A percentile compares a stretch with the other conserved stretches of the same genome.
These are phyloP conservation scores for Trametes meyenii DNA, from an alignment of 768 basidiomycete genomes.

Conservation along the genomic window DNA sequence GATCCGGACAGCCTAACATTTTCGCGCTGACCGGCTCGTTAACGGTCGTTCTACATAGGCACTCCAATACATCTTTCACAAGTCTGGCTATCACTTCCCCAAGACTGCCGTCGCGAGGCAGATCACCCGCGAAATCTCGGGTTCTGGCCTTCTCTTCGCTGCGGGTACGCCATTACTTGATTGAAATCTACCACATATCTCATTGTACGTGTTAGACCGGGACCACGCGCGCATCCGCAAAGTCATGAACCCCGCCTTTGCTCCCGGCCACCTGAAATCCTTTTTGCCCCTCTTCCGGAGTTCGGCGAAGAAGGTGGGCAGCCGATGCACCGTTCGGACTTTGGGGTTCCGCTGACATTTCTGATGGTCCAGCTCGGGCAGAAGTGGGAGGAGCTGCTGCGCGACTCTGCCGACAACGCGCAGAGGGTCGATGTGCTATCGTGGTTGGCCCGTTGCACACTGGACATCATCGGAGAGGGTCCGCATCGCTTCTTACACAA, in stretches of 20 bases:
- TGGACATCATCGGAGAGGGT: constrained; percentile 36
- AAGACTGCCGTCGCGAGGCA: constrained; percentile 30
- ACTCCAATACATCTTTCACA: constrained; percentile 34
- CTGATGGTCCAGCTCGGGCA: constrained; percentile 22
- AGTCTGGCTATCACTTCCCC: constrained; percentile 32
- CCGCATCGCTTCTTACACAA: background rate
- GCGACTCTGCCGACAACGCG: background rate
- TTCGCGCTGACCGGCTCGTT: background rate
- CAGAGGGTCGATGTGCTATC: constrained; percentile 21
- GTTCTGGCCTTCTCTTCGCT: constrained; percentile 19
- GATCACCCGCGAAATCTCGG: constrained; percentile 24
- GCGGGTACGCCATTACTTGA: constrained; percentile 17
- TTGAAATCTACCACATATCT: background rate
- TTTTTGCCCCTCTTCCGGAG: constrained; percentile 30
- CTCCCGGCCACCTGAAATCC: constrained; percentile 24
- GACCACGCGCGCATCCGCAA: constrained; percentile 28
- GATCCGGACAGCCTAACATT: no score
- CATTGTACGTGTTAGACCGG: constrained; percentile 8
- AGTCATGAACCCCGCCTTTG: constrained; percentile 31
- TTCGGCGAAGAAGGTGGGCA: constrained; percentile 25
- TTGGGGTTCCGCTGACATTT: no score
- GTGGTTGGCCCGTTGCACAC: constrained; percentile 30
- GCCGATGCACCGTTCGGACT: background rate
- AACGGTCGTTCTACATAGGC: constrained; percentile 23
- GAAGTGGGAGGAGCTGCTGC: constrained; percentile 30